Conservation (phyloP, 495 filamentous ascomycete species). For the Alectoria sarmentosa region DNA sequence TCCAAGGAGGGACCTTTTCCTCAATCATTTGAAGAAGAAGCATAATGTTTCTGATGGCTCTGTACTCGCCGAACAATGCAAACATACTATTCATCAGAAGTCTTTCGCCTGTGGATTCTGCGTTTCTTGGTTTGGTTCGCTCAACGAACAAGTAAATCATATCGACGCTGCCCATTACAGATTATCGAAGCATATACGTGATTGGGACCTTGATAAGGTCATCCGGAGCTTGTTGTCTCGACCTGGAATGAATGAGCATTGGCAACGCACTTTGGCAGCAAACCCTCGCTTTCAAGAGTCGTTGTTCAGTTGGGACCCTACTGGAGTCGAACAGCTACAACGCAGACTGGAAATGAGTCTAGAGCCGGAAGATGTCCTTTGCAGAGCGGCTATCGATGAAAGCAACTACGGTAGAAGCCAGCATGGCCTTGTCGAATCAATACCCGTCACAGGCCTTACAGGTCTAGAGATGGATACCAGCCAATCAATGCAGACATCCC, state of each 20-base stretch:
- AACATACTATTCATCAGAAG: not conserved
- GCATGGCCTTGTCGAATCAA: too few relatives aligned
- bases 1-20: not conserved
- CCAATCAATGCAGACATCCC: not conserved
- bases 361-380: not conserved
- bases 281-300: not conserved
- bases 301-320: not conserved
- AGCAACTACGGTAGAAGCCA: too few relatives aligned
- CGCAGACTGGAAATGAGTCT: not conserved
- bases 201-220: constrained; percentile 5
- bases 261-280: not conserved
- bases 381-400: not conserved
- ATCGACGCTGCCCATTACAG: constrained; percentile 7
- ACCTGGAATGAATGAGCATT: not conserved
- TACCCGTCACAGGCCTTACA: too few relatives aligned
- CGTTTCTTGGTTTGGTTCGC: not conserved
- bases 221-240: constrained; percentile 3
- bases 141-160: constrained; percentile 4
- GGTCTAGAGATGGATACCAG: not conserved
- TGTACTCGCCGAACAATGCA: not conserved
- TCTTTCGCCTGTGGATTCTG: constrained; percentile 12
- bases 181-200: not conserved
- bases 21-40: not conserved
- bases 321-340: not conserved
- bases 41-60: not conserved